phyloP scores from a whole-genome alignment of 148 eudicot genomes.

The Cornus controversa region DNA sequence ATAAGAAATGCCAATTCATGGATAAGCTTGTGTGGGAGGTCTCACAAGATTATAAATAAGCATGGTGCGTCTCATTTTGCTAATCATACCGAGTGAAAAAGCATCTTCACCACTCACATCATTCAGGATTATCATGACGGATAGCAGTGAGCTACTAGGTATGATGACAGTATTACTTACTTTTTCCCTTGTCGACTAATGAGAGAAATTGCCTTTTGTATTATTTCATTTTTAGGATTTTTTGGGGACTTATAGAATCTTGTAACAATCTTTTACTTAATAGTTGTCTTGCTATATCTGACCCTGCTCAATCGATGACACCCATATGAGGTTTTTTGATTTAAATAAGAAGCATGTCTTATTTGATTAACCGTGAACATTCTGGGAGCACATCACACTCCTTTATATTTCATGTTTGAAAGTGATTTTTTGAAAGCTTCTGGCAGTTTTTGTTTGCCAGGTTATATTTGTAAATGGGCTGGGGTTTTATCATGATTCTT shows the following conservation, averaged over 20 bases:
- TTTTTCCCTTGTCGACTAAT: not conserved
- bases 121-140: not conserved
- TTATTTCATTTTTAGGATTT: not conserved
- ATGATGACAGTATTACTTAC: not conserved
- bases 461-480: too few relatives aligned
- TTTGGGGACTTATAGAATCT: not conserved
- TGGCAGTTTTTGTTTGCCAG: too few relatives aligned
- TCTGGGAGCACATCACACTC: not conserved
- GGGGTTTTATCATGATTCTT: too few relatives aligned
- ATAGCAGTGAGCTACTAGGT: not conserved
- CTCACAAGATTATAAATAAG: slow-evolving; percentile 65
- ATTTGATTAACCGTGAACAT: not conserved
- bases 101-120: not conserved
- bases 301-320: not conserved
- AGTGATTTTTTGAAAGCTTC: too few relatives aligned
- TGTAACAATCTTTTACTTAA: too few relatives aligned
- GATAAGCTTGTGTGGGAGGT: slow-evolving; percentile 68
- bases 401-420: not conserved
- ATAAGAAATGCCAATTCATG: slow-evolving; percentile 86
- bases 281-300: not conserved
- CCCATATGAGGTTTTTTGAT: not conserved
- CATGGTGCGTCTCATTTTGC: slow-evolving; percentile 2
- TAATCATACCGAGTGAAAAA: not conserved
- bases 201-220: not conserved
- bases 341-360: not conserved